Evolutionary conservation across 352 stramenopile species (phyloP), one percentile per base, ranked within the genome.

Genomic region (Globisporangium canariense): DNA sequence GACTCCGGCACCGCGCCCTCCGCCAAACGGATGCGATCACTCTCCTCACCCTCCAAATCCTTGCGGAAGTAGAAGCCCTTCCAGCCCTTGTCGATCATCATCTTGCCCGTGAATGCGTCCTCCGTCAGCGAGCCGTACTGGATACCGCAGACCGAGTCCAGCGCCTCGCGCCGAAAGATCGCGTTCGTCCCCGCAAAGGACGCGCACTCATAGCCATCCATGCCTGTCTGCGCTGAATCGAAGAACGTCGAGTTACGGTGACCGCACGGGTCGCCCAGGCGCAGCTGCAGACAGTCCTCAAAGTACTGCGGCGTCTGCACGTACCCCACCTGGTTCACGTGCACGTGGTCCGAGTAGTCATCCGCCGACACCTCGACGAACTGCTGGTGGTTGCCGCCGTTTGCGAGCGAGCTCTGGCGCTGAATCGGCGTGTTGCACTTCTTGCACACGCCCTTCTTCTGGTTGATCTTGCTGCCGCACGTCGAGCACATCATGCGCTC

Each of bases 71-170:
- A 90, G 36, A 85, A 70, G 2, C 74, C 81, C 66, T 90, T 90
- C 81, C 81, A 90, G 45, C 81, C 81, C 78, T 89, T 90, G 68
- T 89, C 79, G 58, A 90, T 81, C 81, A 90, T 89, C 76, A 89
- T 86, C 69, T 88, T 87, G 58, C 81, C 81, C 38, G 81, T 90
- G 66, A 88, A 90, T 2, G 79, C 79, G 59, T 93, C 83, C 65
- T 93, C 83, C 7, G 83, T 93, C 52, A 93, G 62, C 34, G 78
- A 88, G 10, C 83, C 83, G 57, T 88, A 89, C 64, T 88, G 78
- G 61, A 93, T 91, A 34, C 83, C 83, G 20, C 69, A 89, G 16
- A 91, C 75, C 16, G 79, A 88, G 60, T 90, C 79, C n/a, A 92
- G 61, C 32, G 83, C 83, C 11, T 89, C 79, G 47, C 83, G 80